Evolutionary conservation across 768 basidiomycete genomes (phyloP), one percentile per base, ranked within the genome.

Genomic region (Tephrocybe sp.): DNA sequence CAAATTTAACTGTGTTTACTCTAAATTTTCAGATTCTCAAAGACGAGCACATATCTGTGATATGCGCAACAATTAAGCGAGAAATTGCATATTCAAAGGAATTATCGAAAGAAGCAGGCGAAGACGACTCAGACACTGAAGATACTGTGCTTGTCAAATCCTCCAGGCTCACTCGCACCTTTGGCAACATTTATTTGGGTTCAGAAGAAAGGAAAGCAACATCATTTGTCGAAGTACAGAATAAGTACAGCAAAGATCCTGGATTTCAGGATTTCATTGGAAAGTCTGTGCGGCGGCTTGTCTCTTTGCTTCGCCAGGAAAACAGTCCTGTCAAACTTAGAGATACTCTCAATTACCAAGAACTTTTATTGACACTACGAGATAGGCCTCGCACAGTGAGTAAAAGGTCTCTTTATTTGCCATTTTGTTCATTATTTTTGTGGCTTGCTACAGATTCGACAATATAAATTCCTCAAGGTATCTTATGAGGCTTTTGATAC

Each of bases 401-500:
- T 34, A 16, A 15, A 34, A n/a, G n/a, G n/a, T n/a, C n/a, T 7
- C 29, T n/a, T n/a, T 13, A 30, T 30, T 8, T 8, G 29, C 29
- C 29, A 30, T 7, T 30, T 30, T 13, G 13, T 30, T 30, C 29
- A 30, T 30, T 30, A 8, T 7, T 30, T 30, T 7, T 30, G 29
- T 30, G 29, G 8, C 29, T 30, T 45, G 21, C 4, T 7, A 16
- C 33, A 48, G 47, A 19, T 48, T 6, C 39, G 11, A 4, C 34
- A 44, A 22, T 33, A 39, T n/a, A 22, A 42, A n/a, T 54, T 59
- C 25, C 37, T 64, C 38, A 59, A 52, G 44, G 18, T 60, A 1
- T 47, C 50, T n/a, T 67, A 57, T 47, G 50, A 53, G 19, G 62
- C 55, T 0, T 27, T 24, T 3, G 53, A 57, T 6, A 45, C 62